These are phyloP conservation scores for Russula griseocarnosa DNA, from an alignment of 768 basidiomycete species.

Conservation along the genomic window DNA sequence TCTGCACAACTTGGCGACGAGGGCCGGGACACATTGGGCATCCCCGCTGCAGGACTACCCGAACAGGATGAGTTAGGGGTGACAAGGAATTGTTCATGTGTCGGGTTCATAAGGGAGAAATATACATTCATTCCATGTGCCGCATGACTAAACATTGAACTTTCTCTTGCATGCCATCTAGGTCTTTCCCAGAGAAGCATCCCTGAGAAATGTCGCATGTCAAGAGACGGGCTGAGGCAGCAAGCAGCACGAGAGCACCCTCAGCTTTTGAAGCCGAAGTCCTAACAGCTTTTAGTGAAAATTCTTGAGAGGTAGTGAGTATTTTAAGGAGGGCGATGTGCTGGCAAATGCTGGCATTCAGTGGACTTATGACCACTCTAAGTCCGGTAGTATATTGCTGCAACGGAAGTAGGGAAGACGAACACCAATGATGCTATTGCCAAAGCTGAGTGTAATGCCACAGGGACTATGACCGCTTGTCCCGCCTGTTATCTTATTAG, in stretches of 20 bases:
- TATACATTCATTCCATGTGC: conserved; percentile 62
- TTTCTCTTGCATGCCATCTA: conserved; percentile 46
- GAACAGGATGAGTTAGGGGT: conserved; percentile 20
- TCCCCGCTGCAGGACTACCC: conserved; percentile 13
- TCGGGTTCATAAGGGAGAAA: conserved; percentile 60
- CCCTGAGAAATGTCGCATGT: conserved; percentile 56
- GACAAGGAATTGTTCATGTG: conserved; percentile 47
- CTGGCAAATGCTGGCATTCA: conserved; percentile 43
- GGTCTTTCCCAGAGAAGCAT: conserved; percentile 57
- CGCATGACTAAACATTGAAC: conserved; percentile 51
- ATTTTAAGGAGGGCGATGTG: conserved; percentile 47
- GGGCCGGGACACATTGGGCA: conserved; percentile 17
- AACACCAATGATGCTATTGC: conserved; percentile 48
- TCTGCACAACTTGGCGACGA: conserved; percentile 19
- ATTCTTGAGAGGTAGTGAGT: conserved; percentile 41
- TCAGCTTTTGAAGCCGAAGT: conserved; percentile 43
- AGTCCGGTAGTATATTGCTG: conserved; percentile 54
- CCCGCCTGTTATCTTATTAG: conserved; percentile 43
- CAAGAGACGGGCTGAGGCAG: conserved; percentile 50
- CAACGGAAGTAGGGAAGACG: conserved; percentile 62
- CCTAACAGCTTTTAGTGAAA: conserved; percentile 38
- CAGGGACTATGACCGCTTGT: conserved; percentile 49
- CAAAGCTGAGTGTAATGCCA: conserved; percentile 56
- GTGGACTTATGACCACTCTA: conserved; percentile 45
- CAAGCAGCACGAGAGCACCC: conserved; percentile 48